These are phyloP conservation scores for Zygosaccharomyces pseudobailii DNA, from an alignment of 1,139 yeast species.

Conservation along the genomic window DNA sequence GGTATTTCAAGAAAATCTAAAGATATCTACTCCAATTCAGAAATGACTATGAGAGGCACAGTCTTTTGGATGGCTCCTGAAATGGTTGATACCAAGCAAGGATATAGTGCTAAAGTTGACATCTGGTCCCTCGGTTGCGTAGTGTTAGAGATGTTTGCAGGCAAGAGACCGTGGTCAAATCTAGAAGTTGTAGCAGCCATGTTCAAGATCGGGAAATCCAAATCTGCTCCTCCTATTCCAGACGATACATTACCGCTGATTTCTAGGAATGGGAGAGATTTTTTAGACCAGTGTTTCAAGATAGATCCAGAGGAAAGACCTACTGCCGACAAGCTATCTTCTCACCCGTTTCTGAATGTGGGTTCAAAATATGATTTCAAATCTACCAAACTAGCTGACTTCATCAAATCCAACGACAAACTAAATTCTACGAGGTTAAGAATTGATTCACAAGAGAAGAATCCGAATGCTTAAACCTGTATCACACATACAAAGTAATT, in stretches of 20 bases:
- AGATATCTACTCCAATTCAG: conserved; percentile 87
- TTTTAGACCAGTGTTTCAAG: conserved; percentile 72
- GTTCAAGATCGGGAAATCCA: conserved; percentile 61
- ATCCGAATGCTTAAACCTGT: background rate
- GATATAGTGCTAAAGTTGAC: conserved; percentile 94
- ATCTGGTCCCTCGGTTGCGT: conserved; percentile 96
- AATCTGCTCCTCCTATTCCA: conserved; percentile 93
- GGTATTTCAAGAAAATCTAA: conserved; percentile 89
- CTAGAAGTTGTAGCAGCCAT: conserved; percentile 76
- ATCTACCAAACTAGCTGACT: conserved; percentile 57
- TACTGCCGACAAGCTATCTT: conserved; percentile 66
- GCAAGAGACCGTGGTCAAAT: conserved; percentile 79
- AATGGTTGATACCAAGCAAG: conserved; percentile 83
- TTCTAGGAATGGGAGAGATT: conserved; percentile 60
- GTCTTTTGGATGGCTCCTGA: conserved; percentile 99
- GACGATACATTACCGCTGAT: conserved; percentile 69
- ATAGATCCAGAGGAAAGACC: conserved; percentile 82
- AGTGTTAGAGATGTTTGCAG: conserved; percentile 90
- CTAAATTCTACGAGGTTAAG: conserved; percentile 33
- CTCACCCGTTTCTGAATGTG: conserved; percentile 56
- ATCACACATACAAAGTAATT: background rate
- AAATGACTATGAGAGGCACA: conserved; percentile 97
- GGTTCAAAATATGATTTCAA: conserved; percentile 53
- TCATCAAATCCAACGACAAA: conserved; percentile 49
- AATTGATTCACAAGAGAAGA: conserved; percentile 23